Evolutionary conservation across 2,329 filamentous ascomycete genomes (phyloP).

Genomic region (Aspergillus awamori): DNA sequence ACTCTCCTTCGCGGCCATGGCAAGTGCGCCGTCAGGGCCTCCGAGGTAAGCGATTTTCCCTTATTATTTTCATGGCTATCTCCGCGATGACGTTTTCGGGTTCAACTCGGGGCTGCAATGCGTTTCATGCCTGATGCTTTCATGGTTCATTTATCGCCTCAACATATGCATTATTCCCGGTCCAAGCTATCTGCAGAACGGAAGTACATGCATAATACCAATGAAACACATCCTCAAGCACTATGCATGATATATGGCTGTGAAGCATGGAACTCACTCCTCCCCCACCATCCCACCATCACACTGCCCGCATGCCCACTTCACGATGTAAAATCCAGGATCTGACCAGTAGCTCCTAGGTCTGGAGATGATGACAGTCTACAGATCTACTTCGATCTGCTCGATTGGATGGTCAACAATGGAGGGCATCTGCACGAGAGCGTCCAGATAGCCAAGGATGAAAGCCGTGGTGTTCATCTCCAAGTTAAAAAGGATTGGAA

Average conservation of each 20-base stretch:
- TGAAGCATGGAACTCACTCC: neutral
- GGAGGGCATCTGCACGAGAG: slow-evolving; percentile 38
- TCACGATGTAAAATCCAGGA: neutral
- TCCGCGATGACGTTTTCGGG: neutral
- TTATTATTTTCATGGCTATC: neutral
- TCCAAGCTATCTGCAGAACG: neutral
- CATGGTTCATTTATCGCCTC: neutral
- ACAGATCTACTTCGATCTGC: slow-evolving; percentile 32
- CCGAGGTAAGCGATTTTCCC: neutral
- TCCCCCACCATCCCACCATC: neutral
- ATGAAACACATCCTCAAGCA: neutral
- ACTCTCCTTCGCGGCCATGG: neutral
- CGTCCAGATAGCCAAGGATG: slow-evolving; percentile 39
- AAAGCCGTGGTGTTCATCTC: slow-evolving; percentile 39
- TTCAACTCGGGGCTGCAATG: neutral
- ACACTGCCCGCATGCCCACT: neutral
- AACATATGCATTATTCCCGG: neutral
- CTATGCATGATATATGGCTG: neutral
- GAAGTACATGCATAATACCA: neutral
- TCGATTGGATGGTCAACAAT: slow-evolving; percentile 37
- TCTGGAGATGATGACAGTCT: slow-evolving; percentile 10
- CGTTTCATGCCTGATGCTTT: neutral
- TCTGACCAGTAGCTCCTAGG: neutral
- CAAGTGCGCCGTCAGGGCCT: neutral
- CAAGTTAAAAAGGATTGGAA: slow-evolving; percentile 35